Evolutionary conservation across 1,284 basidiomycete genomes (phyloP), one percentile per base, ranked within the genome.

Genomic region (Fomitopsis pinicola): DNA sequence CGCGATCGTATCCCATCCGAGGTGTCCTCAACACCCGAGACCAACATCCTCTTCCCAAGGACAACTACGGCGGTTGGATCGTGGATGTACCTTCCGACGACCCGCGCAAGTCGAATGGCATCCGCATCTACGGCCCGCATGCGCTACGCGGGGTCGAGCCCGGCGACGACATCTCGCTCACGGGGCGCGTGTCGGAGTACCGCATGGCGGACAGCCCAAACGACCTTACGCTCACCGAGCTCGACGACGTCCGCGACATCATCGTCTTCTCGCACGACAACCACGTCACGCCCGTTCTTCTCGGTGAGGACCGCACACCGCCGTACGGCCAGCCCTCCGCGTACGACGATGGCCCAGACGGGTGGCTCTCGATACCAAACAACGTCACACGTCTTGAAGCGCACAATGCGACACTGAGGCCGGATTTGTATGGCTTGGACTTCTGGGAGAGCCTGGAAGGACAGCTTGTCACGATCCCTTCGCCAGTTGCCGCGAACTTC

Each of bases 371-470:
- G 4, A 75, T 82, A 3, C 85, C 85, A 5, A 84, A 82, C 66
- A 85, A 86, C 65, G 72, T 75, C n/a, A 82, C 77, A 44, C 75
- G 73, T 19, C 68, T 86, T 40, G 79, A 82, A 60, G 66, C 65
- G 1, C 73, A 77, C 17, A 82, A 86, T 65, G 73, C 78, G 3
- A 77, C 78, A 6, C 69, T 87, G 42, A 75, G 79, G 58, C 84
- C 85, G 0, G 75, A 78, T 12, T 70, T 73, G 38, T 87, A 77
- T 63, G 85, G 85, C 4, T 68, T 87, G 50, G 85, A 87, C 67
- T 88, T 88, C 68, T 88, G 85, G 85, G 79, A 84, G 67, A 86
- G 83, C 67, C 73, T 87, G 15, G 82, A 85, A 64, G 85, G 84
- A 1, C 80, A 82, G 65, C 74, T 88, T 1, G 85, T 88, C n/a